Evolutionary conservation across 805 yeast species (phyloP).

Genomic region (Nakazawaea molendinolei): DNA sequence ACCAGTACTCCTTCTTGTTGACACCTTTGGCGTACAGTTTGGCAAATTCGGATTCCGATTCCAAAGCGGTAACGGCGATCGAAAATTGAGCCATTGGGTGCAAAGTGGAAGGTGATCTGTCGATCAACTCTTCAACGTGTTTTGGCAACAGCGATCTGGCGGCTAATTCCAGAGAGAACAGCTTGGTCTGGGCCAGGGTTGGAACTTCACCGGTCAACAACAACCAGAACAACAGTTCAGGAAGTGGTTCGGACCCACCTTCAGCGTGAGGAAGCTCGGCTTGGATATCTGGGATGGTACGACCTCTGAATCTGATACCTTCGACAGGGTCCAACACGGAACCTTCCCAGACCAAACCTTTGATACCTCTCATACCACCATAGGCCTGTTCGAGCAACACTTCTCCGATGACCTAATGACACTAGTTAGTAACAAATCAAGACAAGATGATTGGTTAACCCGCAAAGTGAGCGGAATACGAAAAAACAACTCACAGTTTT

Average conservation of each 20-base stretch:
- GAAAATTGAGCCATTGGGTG: slow-evolving; percentile 92
- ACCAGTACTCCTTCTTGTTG: slow-evolving; percentile 79
- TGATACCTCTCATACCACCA: slow-evolving; percentile 90
- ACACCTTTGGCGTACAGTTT: slow-evolving; percentile 84
- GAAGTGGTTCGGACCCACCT: slow-evolving; percentile 58
- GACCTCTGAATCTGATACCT: slow-evolving; percentile 83
- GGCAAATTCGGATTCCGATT: slow-evolving; percentile 76
- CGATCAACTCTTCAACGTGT: slow-evolving; percentile 67
- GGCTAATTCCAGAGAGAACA: slow-evolving; percentile 69
- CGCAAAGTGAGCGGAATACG: neutral
- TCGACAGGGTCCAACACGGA: slow-evolving; percentile 79
- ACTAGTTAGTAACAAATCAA: slow-evolving; percentile 4
- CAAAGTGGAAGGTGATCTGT: slow-evolving; percentile 65
- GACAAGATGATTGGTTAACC: neutral
- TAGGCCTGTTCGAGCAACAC: slow-evolving; percentile 73
- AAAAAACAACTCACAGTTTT: slow-evolving; percentile 45
- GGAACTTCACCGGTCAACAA: slow-evolving; percentile 81
- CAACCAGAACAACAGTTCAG: slow-evolving; percentile 81
- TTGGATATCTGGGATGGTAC: slow-evolving; percentile 75
- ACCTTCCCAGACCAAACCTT: slow-evolving; percentile 85
- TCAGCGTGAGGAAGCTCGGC: slow-evolving; percentile 69
- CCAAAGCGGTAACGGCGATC: slow-evolving; percentile 75
- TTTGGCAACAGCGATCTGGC: slow-evolving; percentile 73
- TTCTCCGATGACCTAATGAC: slow-evolving; percentile 51
- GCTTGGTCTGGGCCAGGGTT: slow-evolving; percentile 60